Evolutionary conservation across 176 grass and related monocot species (phyloP).

Genomic region (Aegilops speltoides): DNA sequence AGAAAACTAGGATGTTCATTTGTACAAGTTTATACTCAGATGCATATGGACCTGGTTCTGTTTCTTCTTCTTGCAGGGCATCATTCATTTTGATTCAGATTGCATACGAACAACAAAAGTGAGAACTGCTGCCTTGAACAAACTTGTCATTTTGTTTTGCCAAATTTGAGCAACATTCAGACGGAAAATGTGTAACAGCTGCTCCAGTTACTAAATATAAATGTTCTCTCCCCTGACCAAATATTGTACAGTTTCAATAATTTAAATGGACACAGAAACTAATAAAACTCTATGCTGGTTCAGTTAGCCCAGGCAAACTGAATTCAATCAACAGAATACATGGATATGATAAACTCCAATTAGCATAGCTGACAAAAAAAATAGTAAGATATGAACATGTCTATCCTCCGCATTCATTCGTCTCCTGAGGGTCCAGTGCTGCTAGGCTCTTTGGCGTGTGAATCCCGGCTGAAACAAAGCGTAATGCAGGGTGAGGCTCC

Average conservation of each 20-base stretch:
- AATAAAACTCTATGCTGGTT: slow-evolving; percentile 11
- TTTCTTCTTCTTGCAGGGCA: neutral
- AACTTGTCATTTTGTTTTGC: neutral
- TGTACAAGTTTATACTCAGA: neutral
- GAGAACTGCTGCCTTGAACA: neutral
- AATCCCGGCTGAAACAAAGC: slow-evolving; percentile 82
- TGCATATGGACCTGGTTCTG: neutral
- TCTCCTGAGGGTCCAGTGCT: slow-evolving; percentile 15
- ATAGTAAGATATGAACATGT: slow-evolving; percentile 28
- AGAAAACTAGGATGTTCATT: neutral
- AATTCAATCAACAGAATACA: slow-evolving; percentile 27
- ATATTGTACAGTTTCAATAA: slow-evolving; percentile 24
- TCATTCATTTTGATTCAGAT: neutral
- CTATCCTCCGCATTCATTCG: neutral
- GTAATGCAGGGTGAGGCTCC: slow-evolving; percentile 48
- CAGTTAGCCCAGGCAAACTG: slow-evolving; percentile 32
- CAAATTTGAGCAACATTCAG: neutral
- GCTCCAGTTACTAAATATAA: neutral
- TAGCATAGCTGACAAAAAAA: slow-evolving; percentile 12
- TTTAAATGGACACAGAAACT: slow-evolving; percentile 19
- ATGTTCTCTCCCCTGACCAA: neutral
- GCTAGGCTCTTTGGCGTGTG: slow-evolving; percentile 43
- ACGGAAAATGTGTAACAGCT: neutral
- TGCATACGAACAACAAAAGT: neutral
- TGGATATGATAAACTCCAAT: slow-evolving; percentile 8